Percentiles rank a stretch among this genome's conserved stretches.
These are phyloP conservation scores for Trichoderma lentiforme DNA, from an alignment of 2,329 filamentous ascomycete genomes.

Conservation along the genomic window DNA sequence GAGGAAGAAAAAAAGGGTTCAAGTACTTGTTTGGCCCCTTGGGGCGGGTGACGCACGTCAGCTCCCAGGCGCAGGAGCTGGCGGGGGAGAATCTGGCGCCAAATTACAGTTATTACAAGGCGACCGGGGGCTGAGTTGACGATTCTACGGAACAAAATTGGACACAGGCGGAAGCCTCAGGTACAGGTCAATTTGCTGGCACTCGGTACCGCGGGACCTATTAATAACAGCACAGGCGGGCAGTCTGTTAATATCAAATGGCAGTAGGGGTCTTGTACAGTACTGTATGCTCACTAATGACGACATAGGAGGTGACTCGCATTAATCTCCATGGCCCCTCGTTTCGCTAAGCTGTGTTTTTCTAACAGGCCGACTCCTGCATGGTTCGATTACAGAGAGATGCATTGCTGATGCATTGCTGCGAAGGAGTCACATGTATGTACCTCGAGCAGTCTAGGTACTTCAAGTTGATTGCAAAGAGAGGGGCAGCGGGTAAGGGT, in stretches of 20 bases:
- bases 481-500: not conserved
- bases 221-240: not conserved
- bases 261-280: not conserved
- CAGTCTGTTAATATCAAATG: not conserved
- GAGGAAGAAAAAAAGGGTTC: not conserved
- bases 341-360: not conserved
- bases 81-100: slow-evolving; percentile 3
- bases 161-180: not conserved
- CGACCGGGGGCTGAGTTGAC: not conserved
- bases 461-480: not conserved
- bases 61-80: slow-evolving; percentile 11
- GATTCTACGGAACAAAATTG: not conserved
- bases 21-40: slow-evolving; percentile 3
- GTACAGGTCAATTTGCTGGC: not conserved
- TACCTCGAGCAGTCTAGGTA: not conserved
- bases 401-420: not conserved
- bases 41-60: slow-evolving; percentile 14
- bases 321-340: not conserved
- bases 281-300: not conserved
- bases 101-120: slow-evolving; percentile 14
- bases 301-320: not conserved
- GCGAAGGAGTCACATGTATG: not conserved
- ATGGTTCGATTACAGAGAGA: not conserved
- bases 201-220: not conserved
- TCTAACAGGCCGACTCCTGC: not conserved